These are phyloP conservation scores for Chlorella vulgaris DNA, from an alignment of 139 green algal species.

Conservation along the genomic window DNA sequence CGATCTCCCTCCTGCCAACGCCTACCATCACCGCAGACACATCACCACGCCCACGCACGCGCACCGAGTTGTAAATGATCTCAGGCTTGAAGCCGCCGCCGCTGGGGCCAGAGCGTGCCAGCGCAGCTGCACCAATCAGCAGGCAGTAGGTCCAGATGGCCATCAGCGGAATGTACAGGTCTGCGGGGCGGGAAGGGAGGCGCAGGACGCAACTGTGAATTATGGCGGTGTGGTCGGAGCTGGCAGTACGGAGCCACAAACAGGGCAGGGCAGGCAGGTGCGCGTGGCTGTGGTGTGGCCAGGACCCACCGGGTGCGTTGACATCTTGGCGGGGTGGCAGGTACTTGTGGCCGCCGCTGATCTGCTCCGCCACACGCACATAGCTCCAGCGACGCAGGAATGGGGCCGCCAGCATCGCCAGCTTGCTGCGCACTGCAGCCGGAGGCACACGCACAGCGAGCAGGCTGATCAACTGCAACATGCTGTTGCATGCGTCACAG, in stretches of 20 bases:
- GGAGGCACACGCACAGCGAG: conserved; percentile 1
- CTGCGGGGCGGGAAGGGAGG: conserved; percentile 34
- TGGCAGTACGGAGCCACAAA: neutral
- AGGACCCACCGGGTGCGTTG: conserved; percentile 82
- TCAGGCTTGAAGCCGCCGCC: conserved; percentile 68
- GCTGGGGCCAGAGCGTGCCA: conserved; percentile 26
- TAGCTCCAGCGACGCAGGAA: conserved; percentile 92
- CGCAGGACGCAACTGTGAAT: neutral
- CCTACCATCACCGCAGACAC: neutral
- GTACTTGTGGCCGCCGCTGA: conserved; percentile 82
- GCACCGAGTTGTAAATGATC: conserved; percentile 73
- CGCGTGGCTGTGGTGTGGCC: too few species aligned
- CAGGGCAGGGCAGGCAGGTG: too few species aligned
- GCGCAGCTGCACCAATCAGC: conserved; percentile 54
- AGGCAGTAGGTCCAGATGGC: conserved; percentile 85
- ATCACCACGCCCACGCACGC: neutral
- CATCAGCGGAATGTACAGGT: conserved; percentile 97
- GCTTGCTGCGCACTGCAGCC: conserved; percentile 80
- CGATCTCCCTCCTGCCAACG: too few species aligned
- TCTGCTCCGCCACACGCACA: conserved; percentile 77
- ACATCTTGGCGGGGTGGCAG: conserved; percentile 86
- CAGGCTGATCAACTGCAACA: neutral
- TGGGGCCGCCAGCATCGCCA: conserved; percentile 90
- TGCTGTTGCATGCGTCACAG: neutral
- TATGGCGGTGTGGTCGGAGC: neutral